Conservation (phyloP, 2,329 filamentous ascomycete genomes). For the Pestalotiopsis sp. region DNA sequence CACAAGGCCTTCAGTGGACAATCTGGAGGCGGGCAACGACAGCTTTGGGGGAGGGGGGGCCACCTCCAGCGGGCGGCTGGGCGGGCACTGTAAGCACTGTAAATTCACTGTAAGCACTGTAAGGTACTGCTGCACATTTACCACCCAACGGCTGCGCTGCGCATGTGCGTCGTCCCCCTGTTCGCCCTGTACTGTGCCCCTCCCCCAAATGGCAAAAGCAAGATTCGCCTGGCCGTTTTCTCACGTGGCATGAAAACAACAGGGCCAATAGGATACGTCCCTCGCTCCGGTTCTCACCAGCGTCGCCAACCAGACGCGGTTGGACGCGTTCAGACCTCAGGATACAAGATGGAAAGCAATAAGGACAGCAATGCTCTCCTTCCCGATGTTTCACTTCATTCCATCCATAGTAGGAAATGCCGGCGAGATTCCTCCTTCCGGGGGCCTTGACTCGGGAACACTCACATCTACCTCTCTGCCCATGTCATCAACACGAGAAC, state of each 20-base stretch:
- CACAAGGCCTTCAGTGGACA: neutral
- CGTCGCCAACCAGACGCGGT: slow-evolving; percentile 11
- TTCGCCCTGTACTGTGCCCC: neutral
- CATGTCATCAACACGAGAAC: neutral
- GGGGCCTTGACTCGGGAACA: neutral
- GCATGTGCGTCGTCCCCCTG: neutral
- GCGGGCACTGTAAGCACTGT: neutral
- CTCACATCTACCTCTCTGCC: neutral
- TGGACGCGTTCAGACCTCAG: slow-evolving; percentile 3
- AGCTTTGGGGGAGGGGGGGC: neutral
- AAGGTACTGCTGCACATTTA: neutral
- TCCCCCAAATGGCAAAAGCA: neutral
- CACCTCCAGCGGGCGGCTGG: neutral
- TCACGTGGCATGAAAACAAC: slow-evolving; percentile 11
- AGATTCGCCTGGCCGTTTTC: neutral
- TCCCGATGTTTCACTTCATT: slow-evolving; percentile 10
- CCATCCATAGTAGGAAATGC: slow-evolving; percentile 4
- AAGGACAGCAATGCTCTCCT: slow-evolving; percentile 6
- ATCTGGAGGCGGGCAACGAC: neutral
- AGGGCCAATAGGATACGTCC: neutral
- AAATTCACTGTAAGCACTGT: neutral
- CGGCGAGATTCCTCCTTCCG: neutral
- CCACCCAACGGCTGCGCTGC: neutral
- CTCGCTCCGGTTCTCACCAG: neutral
- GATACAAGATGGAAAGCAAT: neutral